phyloP scores from a whole-genome alignment of 805 yeast species.

The Wickerhamiella cacticola region DNA sequence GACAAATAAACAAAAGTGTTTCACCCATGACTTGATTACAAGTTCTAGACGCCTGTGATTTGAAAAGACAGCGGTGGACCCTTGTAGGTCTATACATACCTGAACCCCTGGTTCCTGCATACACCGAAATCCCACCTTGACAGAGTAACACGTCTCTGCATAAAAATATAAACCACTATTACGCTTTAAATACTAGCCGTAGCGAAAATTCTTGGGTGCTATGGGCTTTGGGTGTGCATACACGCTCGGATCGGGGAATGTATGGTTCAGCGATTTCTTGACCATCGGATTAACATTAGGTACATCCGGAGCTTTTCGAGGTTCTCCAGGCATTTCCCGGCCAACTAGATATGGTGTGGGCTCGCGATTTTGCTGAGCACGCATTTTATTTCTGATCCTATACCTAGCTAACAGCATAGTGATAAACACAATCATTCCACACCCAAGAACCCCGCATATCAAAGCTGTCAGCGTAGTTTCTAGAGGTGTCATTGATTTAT shows the following conservation, averaged over 20 bases:
- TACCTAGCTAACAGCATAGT: neutral
- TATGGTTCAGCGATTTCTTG: neutral
- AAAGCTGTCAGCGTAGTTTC: neutral
- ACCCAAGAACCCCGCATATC: neutral
- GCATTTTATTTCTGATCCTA: neutral
- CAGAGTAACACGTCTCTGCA: neutral
- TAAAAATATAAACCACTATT: neutral
- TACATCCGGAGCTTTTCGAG: neutral
- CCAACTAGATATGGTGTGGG: neutral
- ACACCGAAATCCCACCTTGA: neutral
- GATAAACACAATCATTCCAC: neutral
- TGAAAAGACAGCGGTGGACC: too few relatives aligned
- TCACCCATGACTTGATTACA: too few relatives aligned
- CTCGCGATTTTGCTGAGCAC: neutral
- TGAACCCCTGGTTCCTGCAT: slow-evolving; percentile 3
- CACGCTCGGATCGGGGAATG: neutral
- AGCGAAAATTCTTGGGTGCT: neutral
- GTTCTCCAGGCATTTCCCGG: neutral
- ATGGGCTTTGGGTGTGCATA: neutral
- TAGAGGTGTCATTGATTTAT: neutral
- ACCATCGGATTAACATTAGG: neutral
- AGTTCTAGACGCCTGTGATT: neutral
- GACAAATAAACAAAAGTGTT: neutral
- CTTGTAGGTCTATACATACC: too few relatives aligned
- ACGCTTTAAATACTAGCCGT: neutral